Percentiles rank a stretch among this genome's conserved stretches.
phyloP scores from a whole-genome alignment of 352 stramenopile genomes.

The Phytophthora idaei region DNA sequence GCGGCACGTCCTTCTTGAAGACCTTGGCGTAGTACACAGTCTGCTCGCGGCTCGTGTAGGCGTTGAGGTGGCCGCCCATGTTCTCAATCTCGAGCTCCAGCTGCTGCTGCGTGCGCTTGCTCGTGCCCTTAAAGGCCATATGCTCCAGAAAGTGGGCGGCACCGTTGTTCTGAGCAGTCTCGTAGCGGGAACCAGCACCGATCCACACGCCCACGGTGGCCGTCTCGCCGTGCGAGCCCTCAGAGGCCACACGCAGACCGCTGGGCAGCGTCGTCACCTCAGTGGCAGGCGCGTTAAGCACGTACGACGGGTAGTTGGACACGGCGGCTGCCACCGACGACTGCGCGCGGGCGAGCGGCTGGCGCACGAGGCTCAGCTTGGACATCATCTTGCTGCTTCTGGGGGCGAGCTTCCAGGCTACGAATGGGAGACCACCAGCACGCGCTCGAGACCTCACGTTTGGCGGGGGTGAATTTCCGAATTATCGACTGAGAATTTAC shows the following conservation, averaged over 20 bases:
- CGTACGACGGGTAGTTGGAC: slow-evolving; percentile 87
- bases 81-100: slow-evolving; percentile 99
- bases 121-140: slow-evolving; percentile 99
- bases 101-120: slow-evolving; percentile 95
- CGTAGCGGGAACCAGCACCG: slow-evolving; percentile 96
- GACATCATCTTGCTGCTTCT: slow-evolving; percentile 59
- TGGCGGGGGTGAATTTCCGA: slow-evolving; percentile 16
- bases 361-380: slow-evolving; percentile 60
- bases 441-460: slow-evolving; percentile 35
- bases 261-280: slow-evolving; percentile 97
- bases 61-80: slow-evolving; percentile 99
- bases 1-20: slow-evolving; percentile 98
- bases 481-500: slow-evolving; percentile 4
- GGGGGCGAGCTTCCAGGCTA: slow-evolving; percentile 32
- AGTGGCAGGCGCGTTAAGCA: slow-evolving; percentile 94
- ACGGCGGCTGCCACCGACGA: slow-evolving; percentile 70
- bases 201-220: slow-evolving; percentile 99
- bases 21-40: slow-evolving; percentile 99
- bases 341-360: slow-evolving; percentile 70
- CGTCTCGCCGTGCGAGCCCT: slow-evolving; percentile 96
- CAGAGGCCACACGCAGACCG: slow-evolving; percentile 97
- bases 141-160: slow-evolving; percentile 99
- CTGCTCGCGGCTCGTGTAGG: slow-evolving; percentile 99
- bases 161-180: slow-evolving; percentile 99
- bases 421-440: slow-evolving; percentile 48